A percentile compares a stretch with the other conserved stretches of the same genome.
These are phyloP conservation scores for Zygoascus bituminiphila DNA, from an alignment of 805 yeast species.

Conservation along the genomic window DNA sequence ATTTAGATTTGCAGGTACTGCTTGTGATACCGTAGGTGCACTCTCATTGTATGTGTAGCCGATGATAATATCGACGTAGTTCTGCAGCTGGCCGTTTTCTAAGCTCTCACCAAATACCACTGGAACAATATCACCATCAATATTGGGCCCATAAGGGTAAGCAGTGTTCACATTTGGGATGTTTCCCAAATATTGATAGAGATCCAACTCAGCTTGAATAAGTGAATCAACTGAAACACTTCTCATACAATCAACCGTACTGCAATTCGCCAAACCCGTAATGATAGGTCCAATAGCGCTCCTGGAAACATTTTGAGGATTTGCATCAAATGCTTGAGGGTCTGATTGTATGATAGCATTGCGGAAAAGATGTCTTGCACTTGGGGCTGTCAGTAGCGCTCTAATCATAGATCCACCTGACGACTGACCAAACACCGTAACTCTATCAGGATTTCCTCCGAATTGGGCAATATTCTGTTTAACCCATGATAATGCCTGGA, in stretches of 20 bases:
- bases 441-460: constrained; percentile 32
- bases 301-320: constrained; percentile 6
- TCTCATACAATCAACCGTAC: constrained; percentile 8
- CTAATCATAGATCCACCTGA: constrained; percentile 30
- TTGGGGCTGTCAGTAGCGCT: constrained; percentile 13
- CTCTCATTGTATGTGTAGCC: constrained; percentile 24
- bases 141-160: constrained; percentile 23
- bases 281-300: constrained; percentile 6
- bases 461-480: constrained; percentile 28
- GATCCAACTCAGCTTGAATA: constrained; percentile 7
- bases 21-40: constrained; percentile 15
- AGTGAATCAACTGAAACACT: constrained; percentile 8
- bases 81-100: constrained; percentile 12
- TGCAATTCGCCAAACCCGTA: constrained; percentile 7
- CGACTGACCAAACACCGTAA: constrained; percentile 33
- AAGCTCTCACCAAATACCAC: constrained; percentile 14
- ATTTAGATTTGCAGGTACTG: constrained; percentile 7
- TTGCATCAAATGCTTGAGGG: constrained; percentile 15
- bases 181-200: not conserved
- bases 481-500: constrained; percentile 32
- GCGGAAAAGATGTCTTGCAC: constrained; percentile 14
- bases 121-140: constrained; percentile 16
- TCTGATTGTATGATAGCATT: constrained; percentile 22
- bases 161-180: constrained; percentile 12
- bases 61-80: constrained; percentile 19